Base-by-base conservation (phyloP, 2,329 filamentous ascomycete genomes). In the Zelopaecilomyces penicillatus region DNA sequence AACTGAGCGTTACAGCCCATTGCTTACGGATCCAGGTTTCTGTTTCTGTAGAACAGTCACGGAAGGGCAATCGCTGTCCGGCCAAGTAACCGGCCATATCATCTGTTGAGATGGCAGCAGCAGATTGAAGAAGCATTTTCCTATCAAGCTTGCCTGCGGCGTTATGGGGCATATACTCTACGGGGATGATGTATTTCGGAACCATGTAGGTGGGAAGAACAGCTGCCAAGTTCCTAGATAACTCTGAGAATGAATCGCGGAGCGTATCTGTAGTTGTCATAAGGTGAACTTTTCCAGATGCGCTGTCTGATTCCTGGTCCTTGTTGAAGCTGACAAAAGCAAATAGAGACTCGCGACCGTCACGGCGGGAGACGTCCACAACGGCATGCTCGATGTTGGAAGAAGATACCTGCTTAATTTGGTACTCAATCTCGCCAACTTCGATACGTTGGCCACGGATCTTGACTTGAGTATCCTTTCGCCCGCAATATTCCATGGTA, bases 381-480 rank as follows among this genome's bases (percentile, higher is more conserved):
- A 26, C 5, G 7, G 12, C 41, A 35, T 42, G 6, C 27, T 39
- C 19, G 10, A 28, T 30, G 10, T 39, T 28, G 4, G 37, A 28
- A 6, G 12, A 10, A 5, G 30, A 7, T 4, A 30, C 11, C 11
- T 11, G 11, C 37, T 42, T 48, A 29, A 50, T 37, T 4, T 53
- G 37, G 6, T 45, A 38, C 26, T 56, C 54, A 12, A 55, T 47
- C 30, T 54, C 53, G 7, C 39, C 49, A 6, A 73, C 61, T 58
- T 73, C 78, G 37, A 76, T 63, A 44, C 74, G 57, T 46, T 69
- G 77, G 19, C 79, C 79, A 19, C 69, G 65, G 7, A 80, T 56
- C 56, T 80, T 80, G 37, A 79, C 67, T 54, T 79, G 75, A 0
- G 66, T 67, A 50, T 79, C 75, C 51, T 74, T 75, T 19, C 76